Percentiles rank a stretch among this genome's conserved stretches.
Evolutionary conservation across 805 yeast genomes (phyloP).

Genomic region (Allodekkera sacchari): DNA sequence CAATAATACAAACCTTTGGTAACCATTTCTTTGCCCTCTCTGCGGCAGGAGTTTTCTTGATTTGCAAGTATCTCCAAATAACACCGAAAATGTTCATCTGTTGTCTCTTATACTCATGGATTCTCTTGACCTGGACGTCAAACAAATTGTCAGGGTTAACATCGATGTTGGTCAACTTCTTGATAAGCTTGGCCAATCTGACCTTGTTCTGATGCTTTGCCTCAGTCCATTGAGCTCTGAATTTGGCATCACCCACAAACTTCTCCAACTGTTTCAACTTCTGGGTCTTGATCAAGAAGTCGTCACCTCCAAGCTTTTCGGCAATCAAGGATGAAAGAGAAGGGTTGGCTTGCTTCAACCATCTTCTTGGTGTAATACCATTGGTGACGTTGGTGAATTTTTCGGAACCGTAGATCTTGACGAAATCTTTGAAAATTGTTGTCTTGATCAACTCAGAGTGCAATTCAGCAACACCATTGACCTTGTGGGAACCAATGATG

Average conservation of each 20-base stretch:
- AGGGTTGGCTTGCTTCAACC: slow-evolving; percentile 94
- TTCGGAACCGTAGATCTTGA: slow-evolving; percentile 68
- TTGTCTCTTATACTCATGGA: slow-evolving; percentile 93
- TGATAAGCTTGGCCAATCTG: slow-evolving; percentile 58
- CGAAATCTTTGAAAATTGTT: slow-evolving; percentile 87
- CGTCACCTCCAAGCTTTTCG: slow-evolving; percentile 59
- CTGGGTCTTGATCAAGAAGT: slow-evolving; percentile 60
- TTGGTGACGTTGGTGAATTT: slow-evolving; percentile 89
- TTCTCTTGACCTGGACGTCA: slow-evolving; percentile 90
- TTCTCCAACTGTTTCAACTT: slow-evolving; percentile 58
- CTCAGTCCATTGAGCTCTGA: slow-evolving; percentile 60
- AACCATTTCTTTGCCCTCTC: slow-evolving; percentile 53
- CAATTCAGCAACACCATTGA: slow-evolving; percentile 92
- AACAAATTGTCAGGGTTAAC: slow-evolving; percentile 70
- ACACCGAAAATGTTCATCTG: slow-evolving; percentile 89
- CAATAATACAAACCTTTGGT: slow-evolving; percentile 76
- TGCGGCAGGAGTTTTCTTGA: slow-evolving; percentile 57
- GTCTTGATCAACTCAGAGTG: slow-evolving; percentile 87
- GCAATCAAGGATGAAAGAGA: slow-evolving; percentile 65
- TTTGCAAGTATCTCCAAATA: slow-evolving; percentile 69
- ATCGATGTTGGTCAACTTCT: slow-evolving; percentile 49
- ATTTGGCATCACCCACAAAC: slow-evolving; percentile 58
- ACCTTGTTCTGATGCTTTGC: slow-evolving; percentile 66
- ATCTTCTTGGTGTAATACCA: slow-evolving; percentile 94
- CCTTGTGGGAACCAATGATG: slow-evolving; percentile 85